Conservation (phyloP, 2,329 filamentous ascomycete species). For the Penicillium sp. region DNA sequence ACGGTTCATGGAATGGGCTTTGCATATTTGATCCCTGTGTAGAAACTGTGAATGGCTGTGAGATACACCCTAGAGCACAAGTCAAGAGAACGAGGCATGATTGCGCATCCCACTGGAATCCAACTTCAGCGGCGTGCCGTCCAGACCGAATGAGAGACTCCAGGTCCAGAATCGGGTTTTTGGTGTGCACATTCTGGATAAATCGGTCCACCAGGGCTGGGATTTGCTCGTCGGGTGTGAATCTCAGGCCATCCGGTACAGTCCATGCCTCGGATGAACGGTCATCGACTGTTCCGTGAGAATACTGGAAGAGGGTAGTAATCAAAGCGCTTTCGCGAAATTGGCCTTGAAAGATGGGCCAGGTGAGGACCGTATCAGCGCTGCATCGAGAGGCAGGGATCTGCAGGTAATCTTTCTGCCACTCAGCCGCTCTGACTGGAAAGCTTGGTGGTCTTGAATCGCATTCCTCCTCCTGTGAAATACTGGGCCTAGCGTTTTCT, state of each 20-base stretch:
- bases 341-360: constrained; percentile 26
- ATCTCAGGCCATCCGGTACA: constrained; percentile 11
- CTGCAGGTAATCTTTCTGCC: constrained; percentile 21
- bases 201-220: constrained; percentile 32
- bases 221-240: constrained; percentile 29
- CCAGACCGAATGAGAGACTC: constrained; percentile 26
- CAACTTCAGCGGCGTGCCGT: constrained; percentile 25
- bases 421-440: constrained; percentile 1
- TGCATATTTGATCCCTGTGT: neutral
- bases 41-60: constrained; percentile 24
- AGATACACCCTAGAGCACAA: constrained; percentile 32
- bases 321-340: constrained; percentile 23
- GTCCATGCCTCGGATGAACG: constrained; percentile 1
- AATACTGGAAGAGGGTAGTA: constrained; percentile 16
- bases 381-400: constrained; percentile 28
- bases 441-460: constrained; percentile 1
- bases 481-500: neutral
- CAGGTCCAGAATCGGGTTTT: constrained; percentile 39
- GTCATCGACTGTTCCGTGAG: constrained; percentile 8
- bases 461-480: neutral
- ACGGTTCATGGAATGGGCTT: neutral
- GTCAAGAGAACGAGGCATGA: constrained; percentile 37
- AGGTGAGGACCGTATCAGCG: constrained; percentile 29
- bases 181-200: constrained; percentile 37
- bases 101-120: constrained; percentile 33